Conservation (phyloP, 306 rosid species). For the Notholithocarpus densiflorus region DNA sequence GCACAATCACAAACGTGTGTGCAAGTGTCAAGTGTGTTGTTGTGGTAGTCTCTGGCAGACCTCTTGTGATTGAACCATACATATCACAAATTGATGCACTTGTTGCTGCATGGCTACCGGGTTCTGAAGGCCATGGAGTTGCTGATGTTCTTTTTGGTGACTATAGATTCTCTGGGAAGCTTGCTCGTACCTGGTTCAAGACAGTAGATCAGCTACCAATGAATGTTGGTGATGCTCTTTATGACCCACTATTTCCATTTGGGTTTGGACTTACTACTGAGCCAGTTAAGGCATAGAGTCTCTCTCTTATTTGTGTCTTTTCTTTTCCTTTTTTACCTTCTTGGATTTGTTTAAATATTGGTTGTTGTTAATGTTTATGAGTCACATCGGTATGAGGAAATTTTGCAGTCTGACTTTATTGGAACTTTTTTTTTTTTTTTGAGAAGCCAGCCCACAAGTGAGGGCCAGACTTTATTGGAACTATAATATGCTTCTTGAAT, state of each 20-base stretch:
- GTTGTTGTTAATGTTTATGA: too few species aligned
- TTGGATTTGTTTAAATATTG: slow-evolving; percentile 22
- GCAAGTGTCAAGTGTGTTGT: neutral
- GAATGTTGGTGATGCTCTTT: slow-evolving; percentile 20
- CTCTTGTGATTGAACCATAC: slow-evolving; percentile 6
- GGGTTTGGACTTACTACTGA: slow-evolving; percentile 18
- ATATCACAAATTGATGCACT: neutral
- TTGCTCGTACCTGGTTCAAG: slow-evolving; percentile 19
- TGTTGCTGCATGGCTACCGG: slow-evolving; percentile 22
- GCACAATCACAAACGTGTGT: slow-evolving; percentile 1
- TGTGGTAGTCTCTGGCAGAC: slow-evolving; percentile 9
- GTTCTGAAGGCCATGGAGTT: slow-evolving; percentile 23
- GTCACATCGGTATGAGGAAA: too few species aligned
- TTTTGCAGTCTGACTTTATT: too few species aligned
- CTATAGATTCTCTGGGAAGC: slow-evolving; percentile 22
- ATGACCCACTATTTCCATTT: slow-evolving; percentile 16
- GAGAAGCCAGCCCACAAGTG: too few species aligned
- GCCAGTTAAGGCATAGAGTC: neutral
- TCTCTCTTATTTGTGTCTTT: too few species aligned
- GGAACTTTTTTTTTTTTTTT: too few species aligned
- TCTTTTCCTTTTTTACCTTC: too few species aligned
- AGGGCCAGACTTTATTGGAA: too few species aligned
- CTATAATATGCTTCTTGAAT: too few species aligned
- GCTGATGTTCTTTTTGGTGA: slow-evolving; percentile 14
- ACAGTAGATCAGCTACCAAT: slow-evolving; percentile 14